Evolutionary conservation across 163 green algal species (phyloP), one percentile per base, ranked within the genome.

Genomic region (Scenedesmus sp.): DNA sequence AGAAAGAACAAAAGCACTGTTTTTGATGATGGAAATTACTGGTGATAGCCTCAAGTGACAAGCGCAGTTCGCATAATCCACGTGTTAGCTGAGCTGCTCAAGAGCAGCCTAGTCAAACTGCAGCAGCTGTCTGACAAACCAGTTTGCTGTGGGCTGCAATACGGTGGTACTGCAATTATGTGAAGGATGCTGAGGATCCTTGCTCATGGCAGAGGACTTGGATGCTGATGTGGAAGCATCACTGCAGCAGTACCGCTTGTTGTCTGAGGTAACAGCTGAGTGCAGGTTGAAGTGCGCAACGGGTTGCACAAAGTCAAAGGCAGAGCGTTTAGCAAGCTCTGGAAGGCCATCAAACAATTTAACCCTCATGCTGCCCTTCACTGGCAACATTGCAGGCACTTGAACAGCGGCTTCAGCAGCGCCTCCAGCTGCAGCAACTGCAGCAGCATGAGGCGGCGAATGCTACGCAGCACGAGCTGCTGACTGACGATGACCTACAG

Each of bases 151-250:
- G 34, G 34, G 34, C 34, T 46, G 34, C 34, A 46, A 46, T 46
- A 46, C 34, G 34, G 34, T 46, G 34, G 34, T 46, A 46, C 34
- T 52, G 70, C 70, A 79, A 6, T n/a, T 23, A 52, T 79, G 70
- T 79, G 23, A 79, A 18, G 66, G 66, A 13, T 34, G 66, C 66
- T 26, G 26, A 76, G 15, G 66, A 76, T 79, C 23, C 70, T 52
- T 23, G 23, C 70, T 79, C 23, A 79, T 79, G 70, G 23, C 70
- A 79, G 70, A 79, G 70, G 23, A 79, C 23, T 2, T 79, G 20
- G 20, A 46, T 79, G 70, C 70, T 79, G 70, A 79, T 79, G 70
- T 79, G 70, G 70, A 79, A 23, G 70, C 70, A 52, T 79, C 70
- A 4, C 23, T 79, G 70, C 70, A 79, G 70, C 70, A 79, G 70